These are phyloP conservation scores for Neurospora sp. DNA, from an alignment of 495 filamentous ascomycete species.

Conservation along the genomic window DNA sequence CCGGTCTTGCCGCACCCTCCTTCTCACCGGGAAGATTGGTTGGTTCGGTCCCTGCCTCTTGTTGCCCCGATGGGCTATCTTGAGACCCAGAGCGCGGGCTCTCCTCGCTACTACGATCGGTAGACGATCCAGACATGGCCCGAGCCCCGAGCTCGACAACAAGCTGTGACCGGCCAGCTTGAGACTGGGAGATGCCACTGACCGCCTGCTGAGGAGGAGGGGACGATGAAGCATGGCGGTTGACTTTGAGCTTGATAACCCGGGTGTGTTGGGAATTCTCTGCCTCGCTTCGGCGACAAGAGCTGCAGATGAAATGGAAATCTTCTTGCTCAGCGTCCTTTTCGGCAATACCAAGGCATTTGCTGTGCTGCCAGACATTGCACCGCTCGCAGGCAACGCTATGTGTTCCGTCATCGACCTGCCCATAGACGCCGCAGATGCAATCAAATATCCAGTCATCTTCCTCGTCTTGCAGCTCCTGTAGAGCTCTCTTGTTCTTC, in stretches of 20 bases:
- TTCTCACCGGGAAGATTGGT: neutral
- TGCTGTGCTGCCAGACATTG: conserved; percentile 93
- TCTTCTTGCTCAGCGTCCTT: conserved; percentile 72
- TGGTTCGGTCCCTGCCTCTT: conserved; percentile 9
- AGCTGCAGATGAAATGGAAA: conserved; percentile 78
- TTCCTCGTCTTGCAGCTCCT: conserved; percentile 59
- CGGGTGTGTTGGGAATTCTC: conserved; percentile 32
- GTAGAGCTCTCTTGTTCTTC: conserved; percentile 60
- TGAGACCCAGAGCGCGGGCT: neutral
- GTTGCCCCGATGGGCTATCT: neutral
- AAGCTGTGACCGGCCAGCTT: neutral
- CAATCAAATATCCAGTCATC: conserved; percentile 95
- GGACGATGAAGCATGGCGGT: conserved; percentile 37
- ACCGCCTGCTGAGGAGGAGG: conserved; percentile 1
- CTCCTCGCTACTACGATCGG: neutral
- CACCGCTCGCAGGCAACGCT: conserved; percentile 93
- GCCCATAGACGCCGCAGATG: conserved; percentile 77
- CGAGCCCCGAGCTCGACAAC: conserved; percentile 12
- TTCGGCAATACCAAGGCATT: conserved; percentile 71
- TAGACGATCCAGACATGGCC: conserved; percentile 1
- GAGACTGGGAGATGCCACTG: neutral
- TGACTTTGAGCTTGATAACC: conserved; percentile 63
- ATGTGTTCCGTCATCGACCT: conserved; percentile 86
- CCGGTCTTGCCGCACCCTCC: neutral
- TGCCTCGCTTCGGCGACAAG: conserved; percentile 50